Percentiles rank a stretch among this genome's conserved stretches.
Conservation (phyloP, 2,329 filamentous ascomycete genomes). For the Ceratocystis destructans region DNA sequence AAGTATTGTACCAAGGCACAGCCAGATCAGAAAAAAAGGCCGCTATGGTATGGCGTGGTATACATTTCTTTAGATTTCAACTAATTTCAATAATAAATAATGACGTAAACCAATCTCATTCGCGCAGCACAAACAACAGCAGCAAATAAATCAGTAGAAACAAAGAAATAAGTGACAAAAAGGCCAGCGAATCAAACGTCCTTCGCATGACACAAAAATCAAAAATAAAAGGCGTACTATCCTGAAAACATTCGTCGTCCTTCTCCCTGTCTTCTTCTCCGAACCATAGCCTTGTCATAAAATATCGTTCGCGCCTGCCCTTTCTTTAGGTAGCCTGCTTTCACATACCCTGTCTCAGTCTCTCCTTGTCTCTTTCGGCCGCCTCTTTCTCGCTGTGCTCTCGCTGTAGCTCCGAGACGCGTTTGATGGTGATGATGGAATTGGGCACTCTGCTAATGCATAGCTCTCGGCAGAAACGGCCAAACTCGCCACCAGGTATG, state of each 20-base stretch:
- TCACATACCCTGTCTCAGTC: slow-evolving; percentile 5
- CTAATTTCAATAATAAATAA: not conserved
- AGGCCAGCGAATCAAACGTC: no score
- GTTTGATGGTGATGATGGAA: slow-evolving; percentile 41
- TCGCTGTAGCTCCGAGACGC: slow-evolving; percentile 22
- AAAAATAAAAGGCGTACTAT: no score
- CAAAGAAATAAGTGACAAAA: not conserved
- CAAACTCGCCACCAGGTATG: slow-evolving; percentile 62
- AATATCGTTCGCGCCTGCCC: not conserved
- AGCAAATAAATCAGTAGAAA: not conserved
- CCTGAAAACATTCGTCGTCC: no score
- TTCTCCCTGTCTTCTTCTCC: no score
- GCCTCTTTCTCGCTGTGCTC: slow-evolving; percentile 15
- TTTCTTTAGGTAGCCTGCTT: not conserved
- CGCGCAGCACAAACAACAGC: no score
- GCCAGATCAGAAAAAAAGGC: no score
- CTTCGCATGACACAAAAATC: no score
- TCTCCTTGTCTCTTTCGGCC: not conserved
- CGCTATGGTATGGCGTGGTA: not conserved
- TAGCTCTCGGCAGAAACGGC: slow-evolving; percentile 59
- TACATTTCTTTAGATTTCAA: not conserved
- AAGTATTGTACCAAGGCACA: no score
- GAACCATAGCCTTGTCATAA: not conserved
- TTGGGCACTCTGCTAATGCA: slow-evolving; percentile 49
- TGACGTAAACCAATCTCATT: not conserved